Base-by-base conservation (phyloP, 2,329 filamentous ascomycete species). In the Fusarium sp. region DNA sequence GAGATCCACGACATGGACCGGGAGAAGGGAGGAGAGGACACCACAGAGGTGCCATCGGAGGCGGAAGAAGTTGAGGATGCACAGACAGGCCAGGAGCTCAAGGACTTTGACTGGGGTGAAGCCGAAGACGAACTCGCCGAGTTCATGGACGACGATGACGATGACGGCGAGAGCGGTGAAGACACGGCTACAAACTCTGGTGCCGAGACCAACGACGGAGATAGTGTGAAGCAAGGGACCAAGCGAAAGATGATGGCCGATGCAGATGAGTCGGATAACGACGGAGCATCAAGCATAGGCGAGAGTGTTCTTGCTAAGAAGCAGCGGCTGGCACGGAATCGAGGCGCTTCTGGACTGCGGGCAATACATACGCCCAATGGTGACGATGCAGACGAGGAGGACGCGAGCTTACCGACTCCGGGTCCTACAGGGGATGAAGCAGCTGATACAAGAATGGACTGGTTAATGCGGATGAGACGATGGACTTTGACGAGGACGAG, bases 61-160 rank as follows among this genome's bases (percentile, higher is more conserved):
- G 74, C 71, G 3, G 78, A 79, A 23, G 80, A 82, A 45, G 72
- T 72, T 20, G 80, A 83, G 57, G 82, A 82, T 18, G 78, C 68
- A 10, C 72, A 77, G 14, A 80, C 78, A 41, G 74, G 79, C 0
- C 79, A 91, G 61, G 87, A 87, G 61, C 81, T 91, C 5, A 86
- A 87, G 67, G 83, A 85, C 16, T 90, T 92, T 65, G 88, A 94
- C 79, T 92, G 91, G 87, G 88, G 86, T 6, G 87, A 85, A 11
- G 88, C 90, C 2, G 92, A 95, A 74, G 91, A 93, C 68, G 95
- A 97, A 78, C 84, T 97, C 11, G 90, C 89, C 16, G 94, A 94
- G 54, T 95, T 97, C 75, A 84, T 97, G 75, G 89, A 88, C 11
- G 84, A 85, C 7, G 87, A 84, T 3, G 88, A 88, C 1, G 87